Evolutionary conservation across 164 flowering plant genomes (phyloP).

Genomic region (Nelumbo lutea): DNA sequence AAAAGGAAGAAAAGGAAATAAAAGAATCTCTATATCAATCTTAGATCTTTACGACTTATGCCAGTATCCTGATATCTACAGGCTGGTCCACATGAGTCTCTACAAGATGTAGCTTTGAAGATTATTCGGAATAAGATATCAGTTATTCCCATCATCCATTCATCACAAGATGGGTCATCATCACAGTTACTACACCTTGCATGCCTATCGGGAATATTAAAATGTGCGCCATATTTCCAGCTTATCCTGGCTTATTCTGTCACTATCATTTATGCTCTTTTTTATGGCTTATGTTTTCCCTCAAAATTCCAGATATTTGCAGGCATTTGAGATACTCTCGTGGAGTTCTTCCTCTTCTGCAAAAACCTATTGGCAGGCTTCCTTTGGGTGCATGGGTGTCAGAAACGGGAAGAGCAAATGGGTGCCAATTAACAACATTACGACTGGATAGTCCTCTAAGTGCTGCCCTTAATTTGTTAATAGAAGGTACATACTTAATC

Average conservation of each 20-base stretch:
- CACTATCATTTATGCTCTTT: neutral
- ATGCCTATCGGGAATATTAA: constrained; percentile 77
- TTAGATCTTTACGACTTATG: neutral
- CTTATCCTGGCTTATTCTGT: constrained; percentile 1
- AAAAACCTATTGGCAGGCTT: constrained; percentile 33
- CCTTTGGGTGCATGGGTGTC: constrained; percentile 33
- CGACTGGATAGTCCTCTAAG: constrained; percentile 24
- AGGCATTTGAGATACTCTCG: constrained; percentile 28
- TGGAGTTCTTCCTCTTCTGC: constrained; percentile 27
- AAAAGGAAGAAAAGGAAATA: too few species aligned
- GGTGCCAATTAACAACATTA: constrained; percentile 16
- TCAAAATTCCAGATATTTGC: constrained; percentile 30
- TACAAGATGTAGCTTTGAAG: constrained; percentile 66
- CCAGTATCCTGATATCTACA: constrained; percentile 20
- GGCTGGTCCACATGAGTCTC: constrained; percentile 76
- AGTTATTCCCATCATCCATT: constrained; percentile 66
- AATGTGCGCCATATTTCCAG: constrained; percentile 25
- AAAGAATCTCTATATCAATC: neutral
- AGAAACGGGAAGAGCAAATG: constrained; percentile 13
- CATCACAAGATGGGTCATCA: constrained; percentile 40
- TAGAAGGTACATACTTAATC: constrained; percentile 16
- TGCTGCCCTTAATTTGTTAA: constrained; percentile 25
- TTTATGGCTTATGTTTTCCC: neutral
- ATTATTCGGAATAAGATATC: constrained; percentile 69
- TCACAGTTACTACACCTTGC: constrained; percentile 84